Percentiles rank a stretch among this genome's conserved stretches.
Conservation (phyloP, 768 basidiomycete species). For the Chalciporus sphaerocephalus region DNA sequence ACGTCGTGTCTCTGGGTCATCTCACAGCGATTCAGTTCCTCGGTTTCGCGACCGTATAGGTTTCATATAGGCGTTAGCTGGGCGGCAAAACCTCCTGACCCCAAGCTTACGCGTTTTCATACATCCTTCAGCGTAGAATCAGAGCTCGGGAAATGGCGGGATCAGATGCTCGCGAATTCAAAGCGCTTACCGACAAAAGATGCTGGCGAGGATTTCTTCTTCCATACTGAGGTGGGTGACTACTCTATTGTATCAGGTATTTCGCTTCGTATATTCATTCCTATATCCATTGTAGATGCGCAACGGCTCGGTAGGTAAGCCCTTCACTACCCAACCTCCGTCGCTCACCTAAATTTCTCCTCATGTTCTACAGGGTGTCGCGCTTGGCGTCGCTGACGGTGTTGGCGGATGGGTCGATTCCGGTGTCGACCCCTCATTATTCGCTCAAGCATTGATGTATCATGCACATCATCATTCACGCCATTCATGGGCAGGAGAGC, state of each 20-base stretch:
- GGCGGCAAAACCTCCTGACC: conserved; percentile 62
- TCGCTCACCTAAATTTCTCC: conserved; percentile 20
- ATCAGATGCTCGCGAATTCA: conserved; percentile 50
- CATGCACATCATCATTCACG: conserved; percentile 70
- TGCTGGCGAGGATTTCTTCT: conserved; percentile 62
- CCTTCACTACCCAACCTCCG: conserved; percentile 4
- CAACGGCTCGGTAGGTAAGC: conserved; percentile 64
- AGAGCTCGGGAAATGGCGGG: conserved; percentile 65
- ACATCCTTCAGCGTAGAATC: conserved; percentile 55
- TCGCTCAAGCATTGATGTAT: conserved; percentile 89
- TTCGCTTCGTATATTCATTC: background rate
- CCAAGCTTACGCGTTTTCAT: conserved; percentile 31
- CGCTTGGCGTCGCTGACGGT: conserved; percentile 86
- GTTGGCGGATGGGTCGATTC: conserved; percentile 88
- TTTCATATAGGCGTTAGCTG: conserved; percentile 79
- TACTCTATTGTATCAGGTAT: background rate
- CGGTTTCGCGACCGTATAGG: conserved; percentile 48
- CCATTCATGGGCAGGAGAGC: conserved; percentile 78
- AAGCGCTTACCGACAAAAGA: conserved; percentile 37
- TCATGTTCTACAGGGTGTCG: conserved; percentile 50
- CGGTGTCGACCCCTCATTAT: conserved; percentile 83
- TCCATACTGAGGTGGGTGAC: conserved; percentile 60
- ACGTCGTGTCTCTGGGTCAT: background rate
- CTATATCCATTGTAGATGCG: conserved; percentile 54
- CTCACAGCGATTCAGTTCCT: conserved; percentile 19